phyloP scores from a whole-genome alignment of 1,284 basidiomycete genomes.

The Wolfiporia cocos region DNA sequence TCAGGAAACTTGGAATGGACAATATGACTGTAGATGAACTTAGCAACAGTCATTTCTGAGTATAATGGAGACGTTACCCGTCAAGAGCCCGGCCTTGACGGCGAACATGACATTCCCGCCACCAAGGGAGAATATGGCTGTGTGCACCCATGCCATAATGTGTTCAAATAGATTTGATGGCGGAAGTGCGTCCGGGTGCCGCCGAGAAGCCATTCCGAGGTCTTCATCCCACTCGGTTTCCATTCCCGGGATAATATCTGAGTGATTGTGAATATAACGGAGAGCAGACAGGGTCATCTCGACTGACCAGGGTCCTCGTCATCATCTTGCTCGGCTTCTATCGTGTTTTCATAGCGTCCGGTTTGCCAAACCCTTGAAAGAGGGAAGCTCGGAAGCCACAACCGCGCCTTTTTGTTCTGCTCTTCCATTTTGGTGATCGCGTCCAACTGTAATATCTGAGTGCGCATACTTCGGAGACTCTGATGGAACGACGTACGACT shows the following conservation, averaged over 20 bases:
- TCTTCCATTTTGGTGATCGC: slow-evolving; percentile 54
- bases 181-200: slow-evolving; percentile 75
- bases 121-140: slow-evolving; percentile 31
- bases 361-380: slow-evolving; percentile 31
- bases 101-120: slow-evolving; percentile 68
- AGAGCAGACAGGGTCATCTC: too few relatives aligned
- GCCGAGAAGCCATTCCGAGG: slow-evolving; percentile 46
- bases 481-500: slow-evolving; percentile 26
- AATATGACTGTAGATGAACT: slow-evolving; percentile 39
- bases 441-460: slow-evolving; percentile 42
- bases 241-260: slow-evolving; percentile 59
- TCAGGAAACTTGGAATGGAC: slow-evolving; percentile 55
- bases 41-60: background rate
- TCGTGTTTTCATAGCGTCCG: slow-evolving; percentile 45
- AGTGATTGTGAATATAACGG: too few relatives aligned
- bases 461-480: too few relatives aligned
- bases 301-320: slow-evolving; percentile 48
- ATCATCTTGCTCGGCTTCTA: slow-evolving; percentile 36
- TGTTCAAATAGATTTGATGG: slow-evolving; percentile 53
- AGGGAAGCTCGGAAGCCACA: slow-evolving; percentile 69
- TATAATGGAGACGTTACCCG: slow-evolving; percentile 31
- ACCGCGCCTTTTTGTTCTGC: slow-evolving; percentile 35
- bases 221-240: slow-evolving; percentile 35
- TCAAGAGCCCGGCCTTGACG: slow-evolving; percentile 72
- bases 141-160: slow-evolving; percentile 42